Evolutionary conservation across 495 filamentous ascomycete genomes (phyloP).

Genomic region (Talaromyces ruber): DNA sequence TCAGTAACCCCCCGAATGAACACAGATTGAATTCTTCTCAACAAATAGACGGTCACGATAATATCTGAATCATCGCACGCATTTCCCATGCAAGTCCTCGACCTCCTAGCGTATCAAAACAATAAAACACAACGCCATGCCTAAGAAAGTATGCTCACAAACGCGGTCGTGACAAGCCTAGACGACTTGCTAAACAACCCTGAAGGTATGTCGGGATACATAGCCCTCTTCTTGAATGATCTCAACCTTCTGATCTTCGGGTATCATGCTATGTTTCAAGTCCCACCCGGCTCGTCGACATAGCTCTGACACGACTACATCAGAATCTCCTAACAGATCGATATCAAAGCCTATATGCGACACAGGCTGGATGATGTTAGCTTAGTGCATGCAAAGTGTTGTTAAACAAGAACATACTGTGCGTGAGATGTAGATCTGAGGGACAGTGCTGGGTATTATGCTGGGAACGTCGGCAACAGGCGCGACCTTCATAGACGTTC

Average conservation of each 20-base stretch:
- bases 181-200: constrained; percentile 40
- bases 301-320: constrained; percentile 83
- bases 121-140: constrained; percentile 1
- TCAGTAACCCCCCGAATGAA: background rate
- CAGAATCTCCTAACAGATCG: constrained; percentile 87
- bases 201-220: constrained; percentile 57
- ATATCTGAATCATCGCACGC: background rate
- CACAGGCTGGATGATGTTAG: constrained; percentile 48
- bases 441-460: constrained; percentile 66
- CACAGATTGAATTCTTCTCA: background rate
- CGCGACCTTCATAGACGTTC: constrained; percentile 91
- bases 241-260: constrained; percentile 52
- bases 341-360: constrained; percentile 91
- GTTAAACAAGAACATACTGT: constrained; percentile 41
- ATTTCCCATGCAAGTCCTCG: background rate
- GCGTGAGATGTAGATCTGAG: constrained; percentile 89
- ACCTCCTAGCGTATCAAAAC: background rate
- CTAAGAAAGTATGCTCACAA: background rate
- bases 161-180: constrained; percentile 6
- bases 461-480: constrained; percentile 88
- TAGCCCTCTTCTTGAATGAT: constrained; percentile 52
- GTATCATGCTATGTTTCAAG: constrained; percentile 82
- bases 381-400: background rate
- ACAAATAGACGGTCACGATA: background rate
- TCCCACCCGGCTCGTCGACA: constrained; percentile 80